Percentiles rank a stretch among this genome's conserved stretches.
Conservation (phyloP, 495 filamentous ascomycete genomes). For the Aspergillus funiculosus region DNA sequence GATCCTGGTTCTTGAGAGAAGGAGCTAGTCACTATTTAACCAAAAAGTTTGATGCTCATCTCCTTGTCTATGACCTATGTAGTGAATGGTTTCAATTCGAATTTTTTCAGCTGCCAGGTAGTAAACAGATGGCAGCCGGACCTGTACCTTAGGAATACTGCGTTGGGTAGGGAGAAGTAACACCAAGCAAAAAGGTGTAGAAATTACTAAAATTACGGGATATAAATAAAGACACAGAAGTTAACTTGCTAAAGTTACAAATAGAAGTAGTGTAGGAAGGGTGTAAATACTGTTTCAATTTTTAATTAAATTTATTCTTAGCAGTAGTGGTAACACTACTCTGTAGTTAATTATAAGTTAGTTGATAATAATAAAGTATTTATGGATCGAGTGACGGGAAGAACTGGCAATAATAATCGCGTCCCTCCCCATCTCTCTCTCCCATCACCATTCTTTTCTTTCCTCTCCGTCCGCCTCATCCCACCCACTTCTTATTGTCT, state of each 20-base stretch:
- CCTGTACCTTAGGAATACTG: no score
- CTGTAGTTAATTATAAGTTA: not conserved
- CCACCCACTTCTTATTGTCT: slow-evolving; percentile 7
- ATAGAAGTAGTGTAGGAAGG: no score
- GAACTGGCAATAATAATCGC: slow-evolving; percentile 3
- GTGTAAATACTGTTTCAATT: no score
- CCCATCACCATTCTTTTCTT: slow-evolving; percentile 11
- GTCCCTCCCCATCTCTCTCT: slow-evolving; percentile 22
- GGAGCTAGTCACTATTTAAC: slow-evolving; percentile 20
- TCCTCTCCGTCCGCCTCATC: slow-evolving; percentile 15
- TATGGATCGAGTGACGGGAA: no score
- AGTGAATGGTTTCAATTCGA: not conserved
- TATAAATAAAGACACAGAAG: slow-evolving; percentile 3
- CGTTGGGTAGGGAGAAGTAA: no score
- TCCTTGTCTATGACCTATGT: slow-evolving; percentile 5
- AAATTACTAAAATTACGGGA: not conserved
- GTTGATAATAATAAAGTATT: no score
- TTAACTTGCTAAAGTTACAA: no score
- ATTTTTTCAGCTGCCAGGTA: not conserved
- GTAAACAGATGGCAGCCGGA: no score
- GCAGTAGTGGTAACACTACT: no score
- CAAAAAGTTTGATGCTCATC: slow-evolving; percentile 24
- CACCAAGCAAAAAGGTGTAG: not conserved
- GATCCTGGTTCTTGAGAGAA: slow-evolving; percentile 17
- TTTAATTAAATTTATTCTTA: no score